Evolutionary conservation across 352 stramenopile species (phyloP), one percentile per base, ranked within the genome.

Genomic region (Globisporangium solare): DNA sequence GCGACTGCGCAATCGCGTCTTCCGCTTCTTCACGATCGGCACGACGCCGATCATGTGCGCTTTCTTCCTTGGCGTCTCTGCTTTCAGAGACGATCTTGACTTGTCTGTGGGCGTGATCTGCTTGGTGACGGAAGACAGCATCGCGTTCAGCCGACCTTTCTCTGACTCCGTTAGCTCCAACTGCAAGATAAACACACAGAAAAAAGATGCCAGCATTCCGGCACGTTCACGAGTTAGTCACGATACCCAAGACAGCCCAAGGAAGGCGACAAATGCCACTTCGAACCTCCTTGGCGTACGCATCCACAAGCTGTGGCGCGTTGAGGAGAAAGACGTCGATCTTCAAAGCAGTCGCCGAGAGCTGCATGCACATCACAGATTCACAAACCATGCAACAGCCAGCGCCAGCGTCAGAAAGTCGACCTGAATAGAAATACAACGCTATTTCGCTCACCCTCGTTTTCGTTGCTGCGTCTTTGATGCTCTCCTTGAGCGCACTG

Each of bases 241-340:
- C 5, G 4, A 6, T 6, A 35, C 27, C n/a, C 27, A 35, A 35
- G 5, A 10, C 27, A 35, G 7, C 27, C 27, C 27, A 35, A 35
- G 27, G 10, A 12, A 18, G 11, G 27, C 21, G 51, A 48, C 3
- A 39, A 4, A 51, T 3, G 21, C 41, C 15, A 54, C 20, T 24
- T 32, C 47, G 4, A 70, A 86, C 74, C 58, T 83, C 63, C 51
- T 79, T 78, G 4, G 68, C 43, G 52, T 69, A 74, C 11, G 54
- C 49, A 49, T 74, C 63, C 8, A 76, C 62, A 12, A 66, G 68
- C 14, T 54, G 57, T 18, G 77, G 75, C 20, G 79, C 71, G 68
- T 86, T 66, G 24, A 86, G 58, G 22, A 88, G 64, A 47, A 84
- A 88, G n/a, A 88, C 67, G 43, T 88, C 71, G 54, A 86, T 75